Evolutionary conservation across 805 yeast genomes (phyloP).

Genomic region (Candida quercuum): DNA sequence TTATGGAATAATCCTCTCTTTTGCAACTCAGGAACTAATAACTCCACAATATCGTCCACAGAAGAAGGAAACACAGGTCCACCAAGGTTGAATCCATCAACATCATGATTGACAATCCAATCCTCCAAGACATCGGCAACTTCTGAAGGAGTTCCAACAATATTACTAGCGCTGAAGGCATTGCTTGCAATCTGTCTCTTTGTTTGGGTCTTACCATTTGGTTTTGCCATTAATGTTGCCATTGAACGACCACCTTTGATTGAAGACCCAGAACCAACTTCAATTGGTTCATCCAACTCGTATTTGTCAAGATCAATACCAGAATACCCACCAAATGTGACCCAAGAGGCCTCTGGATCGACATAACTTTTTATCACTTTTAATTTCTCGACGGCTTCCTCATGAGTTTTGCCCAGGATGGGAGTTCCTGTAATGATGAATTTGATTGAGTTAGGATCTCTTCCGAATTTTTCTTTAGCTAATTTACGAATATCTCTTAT

Average conservation of each 20-base stretch:
- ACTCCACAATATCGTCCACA: conserved; percentile 31
- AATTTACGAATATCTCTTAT: conserved; percentile 20
- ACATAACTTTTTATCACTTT: conserved; percentile 26
- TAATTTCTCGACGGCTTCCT: conserved; percentile 32
- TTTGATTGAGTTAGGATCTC: conserved; percentile 31
- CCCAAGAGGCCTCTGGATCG: conserved; percentile 36
- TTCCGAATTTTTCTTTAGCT: conserved; percentile 26
- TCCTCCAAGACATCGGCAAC: conserved; percentile 33
- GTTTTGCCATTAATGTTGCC: conserved; percentile 27
- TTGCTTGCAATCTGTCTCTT: conserved; percentile 23
- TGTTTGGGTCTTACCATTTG: conserved; percentile 19
- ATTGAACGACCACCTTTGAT: conserved; percentile 29
- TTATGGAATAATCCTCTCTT: conserved; percentile 29
- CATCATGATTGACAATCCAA: conserved; percentile 34
- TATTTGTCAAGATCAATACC: conserved; percentile 4
- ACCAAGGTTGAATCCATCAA: conserved; percentile 38
- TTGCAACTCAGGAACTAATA: conserved; percentile 28
- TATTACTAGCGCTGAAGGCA: conserved; percentile 30
- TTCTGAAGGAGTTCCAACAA: conserved; percentile 27
- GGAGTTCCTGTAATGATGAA: conserved; percentile 28
- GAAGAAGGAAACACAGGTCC: conserved; percentile 31
- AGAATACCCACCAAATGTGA: conserved; percentile 33
- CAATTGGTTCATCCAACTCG: conserved; percentile 23
- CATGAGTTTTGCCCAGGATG: conserved; percentile 32
- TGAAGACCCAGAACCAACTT: conserved; percentile 25